Base-by-base conservation (phyloP, 345 rosid genomes). In the Iberis pinnata region DNA sequence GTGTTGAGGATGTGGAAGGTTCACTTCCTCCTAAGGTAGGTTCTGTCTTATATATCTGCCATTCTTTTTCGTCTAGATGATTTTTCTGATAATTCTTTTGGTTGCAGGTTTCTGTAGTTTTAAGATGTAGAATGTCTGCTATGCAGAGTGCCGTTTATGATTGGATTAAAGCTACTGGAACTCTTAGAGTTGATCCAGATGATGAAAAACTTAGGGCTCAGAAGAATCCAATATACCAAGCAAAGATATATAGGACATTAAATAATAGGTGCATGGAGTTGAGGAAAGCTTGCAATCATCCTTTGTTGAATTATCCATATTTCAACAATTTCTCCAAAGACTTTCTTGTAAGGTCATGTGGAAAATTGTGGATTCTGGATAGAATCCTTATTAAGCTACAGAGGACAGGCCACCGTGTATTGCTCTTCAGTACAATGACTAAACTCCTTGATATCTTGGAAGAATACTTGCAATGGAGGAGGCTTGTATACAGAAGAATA, bases 211-310 rank as follows among this genome's bases (percentile, higher is more conserved):
- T 61, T 63, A 80, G 71, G 75, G 81, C 70, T 67, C 84, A 75
- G 72, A 93, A 76, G 76, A 88, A 76, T 73, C 86, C 94, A 2
- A 40, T 71, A 52, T 88, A 93, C 68, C 94, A 81, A 74, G 77
- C 90, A 49, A 83, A 78, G 77, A 69, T 78, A 61, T 86, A 76
- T 53, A 83, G 45, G 69, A 72, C 95, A 60, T 55, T 93, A 61
- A 83, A 86, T 71, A 93, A 93, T 75, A 80, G 99, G 69, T 93
- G 99, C 74, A 93, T 93, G 99, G 99, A 93, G 79, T 86, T 93
- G 65, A 78, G 99, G 37, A 93, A 93, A 72, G 64, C 85, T 37
- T 92, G 98, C 80, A 92, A 92, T 54, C 98, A 93, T 73, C 99
- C 99, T 64, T 74, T 93, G 72, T 95, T 93, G 27, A 88, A 86